phyloP scores from a whole-genome alignment of 2,329 filamentous ascomycete genomes.

The Verticillium isaacii region DNA sequence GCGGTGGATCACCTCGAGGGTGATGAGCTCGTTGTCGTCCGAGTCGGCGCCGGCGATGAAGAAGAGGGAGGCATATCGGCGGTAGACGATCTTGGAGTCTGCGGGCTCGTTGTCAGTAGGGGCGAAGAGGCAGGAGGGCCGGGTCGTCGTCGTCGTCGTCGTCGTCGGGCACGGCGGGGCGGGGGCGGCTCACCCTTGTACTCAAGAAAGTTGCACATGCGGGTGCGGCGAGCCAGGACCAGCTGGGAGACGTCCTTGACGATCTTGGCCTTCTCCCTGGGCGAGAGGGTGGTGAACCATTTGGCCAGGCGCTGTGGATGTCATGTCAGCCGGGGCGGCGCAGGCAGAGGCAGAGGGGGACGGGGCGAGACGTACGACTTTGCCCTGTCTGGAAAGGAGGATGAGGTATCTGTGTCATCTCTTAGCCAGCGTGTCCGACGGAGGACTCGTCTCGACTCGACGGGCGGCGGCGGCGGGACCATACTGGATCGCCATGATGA shows the following conservation, averaged over 20 bases:
- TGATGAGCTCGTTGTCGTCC: conserved; percentile 98
- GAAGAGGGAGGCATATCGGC: conserved; percentile 96
- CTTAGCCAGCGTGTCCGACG: conserved; percentile 7
- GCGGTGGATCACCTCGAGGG: conserved; percentile 96
- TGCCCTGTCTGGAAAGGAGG: conserved; percentile 94
- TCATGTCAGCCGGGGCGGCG: not conserved
- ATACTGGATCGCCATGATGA: conserved; percentile 41
- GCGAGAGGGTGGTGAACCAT: conserved; percentile 98
- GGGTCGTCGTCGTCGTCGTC: not conserved
- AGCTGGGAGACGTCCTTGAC: conserved; percentile 99
- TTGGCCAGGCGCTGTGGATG: conserved; percentile 81
- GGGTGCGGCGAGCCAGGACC: conserved; percentile 88
- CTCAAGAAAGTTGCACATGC: conserved; percentile 99
- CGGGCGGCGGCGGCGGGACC: conserved; percentile 12
- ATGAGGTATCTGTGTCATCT: conserved; percentile 75
- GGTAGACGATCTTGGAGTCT: conserved; percentile 99
- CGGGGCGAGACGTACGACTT: conserved; percentile 70
- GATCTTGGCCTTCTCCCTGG: conserved; percentile 99
- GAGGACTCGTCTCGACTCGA: conserved; percentile 1
- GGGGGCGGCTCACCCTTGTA: conserved; percentile 74
- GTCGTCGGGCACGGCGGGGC: not conserved
- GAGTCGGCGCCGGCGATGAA: conserved; percentile 97
- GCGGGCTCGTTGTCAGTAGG: conserved; percentile 1
- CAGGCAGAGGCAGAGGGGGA: not conserved
- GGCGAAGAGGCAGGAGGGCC: not conserved